A percentile compares a stretch with the other conserved stretches of the same genome.
Evolutionary conservation across 2,329 filamentous ascomycete species (phyloP).

Genomic region (Rugonectria rugulosa): DNA sequence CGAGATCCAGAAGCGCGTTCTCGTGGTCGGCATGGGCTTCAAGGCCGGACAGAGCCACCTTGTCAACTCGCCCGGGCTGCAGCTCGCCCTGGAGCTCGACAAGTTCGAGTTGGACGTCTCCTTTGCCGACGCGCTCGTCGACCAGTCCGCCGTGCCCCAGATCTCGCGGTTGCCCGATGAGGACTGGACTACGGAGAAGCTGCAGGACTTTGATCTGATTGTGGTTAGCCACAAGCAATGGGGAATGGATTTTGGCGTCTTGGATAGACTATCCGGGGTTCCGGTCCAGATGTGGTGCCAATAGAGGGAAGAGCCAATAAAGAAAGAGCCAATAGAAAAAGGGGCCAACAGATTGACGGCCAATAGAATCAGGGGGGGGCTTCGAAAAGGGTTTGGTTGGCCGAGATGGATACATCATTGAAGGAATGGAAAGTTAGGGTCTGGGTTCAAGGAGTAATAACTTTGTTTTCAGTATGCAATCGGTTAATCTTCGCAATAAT

Average conservation of each 20-base stretch:
- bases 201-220: constrained; percentile 30
- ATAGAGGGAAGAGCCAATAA: no score
- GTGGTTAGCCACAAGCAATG: constrained; percentile 26
- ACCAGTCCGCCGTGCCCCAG: constrained; percentile 22
- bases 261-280: constrained; percentile 45
- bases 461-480: no score
- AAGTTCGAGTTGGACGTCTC: constrained; percentile 25
- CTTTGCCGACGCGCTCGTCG: constrained; percentile 32
- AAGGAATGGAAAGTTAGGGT: no score
- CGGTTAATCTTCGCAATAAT: no score
- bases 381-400: no score
- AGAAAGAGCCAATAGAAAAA: no score
- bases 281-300: constrained; percentile 49
- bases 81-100: constrained; percentile 24
- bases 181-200: constrained; percentile 24
- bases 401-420: no score
- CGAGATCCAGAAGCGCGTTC: constrained; percentile 16
- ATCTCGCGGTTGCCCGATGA: constrained; percentile 25
- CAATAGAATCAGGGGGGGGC: no score
- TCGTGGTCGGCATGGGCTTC: constrained; percentile 33
- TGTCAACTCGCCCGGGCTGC: constrained; percentile 29
- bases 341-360: no score
- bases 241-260: constrained; percentile 35
- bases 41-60: constrained; percentile 35
- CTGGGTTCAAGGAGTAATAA: no score